Evolutionary conservation across 805 yeast species (phyloP).

Genomic region (Starmerella vaccinii): DNA sequence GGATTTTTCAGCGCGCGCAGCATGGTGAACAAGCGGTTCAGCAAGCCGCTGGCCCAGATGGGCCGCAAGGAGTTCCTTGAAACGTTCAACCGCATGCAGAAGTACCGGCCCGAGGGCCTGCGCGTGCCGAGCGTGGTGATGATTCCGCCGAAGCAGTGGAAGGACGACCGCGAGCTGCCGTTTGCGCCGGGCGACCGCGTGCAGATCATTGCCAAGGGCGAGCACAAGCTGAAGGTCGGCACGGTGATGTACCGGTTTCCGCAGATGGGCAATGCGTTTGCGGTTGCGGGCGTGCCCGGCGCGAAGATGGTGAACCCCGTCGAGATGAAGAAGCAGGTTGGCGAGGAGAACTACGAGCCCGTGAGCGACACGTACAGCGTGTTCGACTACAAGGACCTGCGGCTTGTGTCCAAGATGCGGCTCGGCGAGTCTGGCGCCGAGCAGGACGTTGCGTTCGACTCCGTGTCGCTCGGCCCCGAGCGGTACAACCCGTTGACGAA

Average conservation of each 20-base stretch:
- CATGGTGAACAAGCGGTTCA: slow-evolving; percentile 23
- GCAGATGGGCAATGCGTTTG: slow-evolving; percentile 47
- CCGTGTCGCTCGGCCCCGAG: slow-evolving; percentile 53
- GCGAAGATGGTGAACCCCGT: slow-evolving; percentile 60
- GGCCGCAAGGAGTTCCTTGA: slow-evolving; percentile 25
- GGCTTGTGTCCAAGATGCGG: slow-evolving; percentile 66
- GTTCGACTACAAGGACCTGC: slow-evolving; percentile 49
- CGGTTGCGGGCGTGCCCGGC: slow-evolving; percentile 59
- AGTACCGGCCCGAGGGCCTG: slow-evolving; percentile 22
- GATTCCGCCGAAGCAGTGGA: slow-evolving; percentile 18
- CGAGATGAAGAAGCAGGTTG: slow-evolving; percentile 45
- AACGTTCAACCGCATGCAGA: slow-evolving; percentile 15
- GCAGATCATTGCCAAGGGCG: slow-evolving; percentile 37
- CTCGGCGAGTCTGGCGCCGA: slow-evolving; percentile 48
- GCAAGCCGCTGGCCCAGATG: slow-evolving; percentile 19
- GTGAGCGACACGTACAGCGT: slow-evolving; percentile 59
- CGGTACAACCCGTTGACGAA: slow-evolving; percentile 68
- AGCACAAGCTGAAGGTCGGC: slow-evolving; percentile 63
- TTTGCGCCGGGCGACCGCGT: slow-evolving; percentile 27
- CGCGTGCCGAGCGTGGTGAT: slow-evolving; percentile 21
- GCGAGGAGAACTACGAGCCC: slow-evolving; percentile 54
- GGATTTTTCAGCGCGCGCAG: neutral
- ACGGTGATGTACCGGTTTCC: slow-evolving; percentile 48
- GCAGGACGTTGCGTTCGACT: slow-evolving; percentile 69
- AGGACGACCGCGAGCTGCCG: slow-evolving; percentile 23